Percentiles rank a stretch among this genome's conserved stretches.
Conservation (phyloP, 2,329 filamentous ascomycete species). For the Cladophialophora bantiana region DNA sequence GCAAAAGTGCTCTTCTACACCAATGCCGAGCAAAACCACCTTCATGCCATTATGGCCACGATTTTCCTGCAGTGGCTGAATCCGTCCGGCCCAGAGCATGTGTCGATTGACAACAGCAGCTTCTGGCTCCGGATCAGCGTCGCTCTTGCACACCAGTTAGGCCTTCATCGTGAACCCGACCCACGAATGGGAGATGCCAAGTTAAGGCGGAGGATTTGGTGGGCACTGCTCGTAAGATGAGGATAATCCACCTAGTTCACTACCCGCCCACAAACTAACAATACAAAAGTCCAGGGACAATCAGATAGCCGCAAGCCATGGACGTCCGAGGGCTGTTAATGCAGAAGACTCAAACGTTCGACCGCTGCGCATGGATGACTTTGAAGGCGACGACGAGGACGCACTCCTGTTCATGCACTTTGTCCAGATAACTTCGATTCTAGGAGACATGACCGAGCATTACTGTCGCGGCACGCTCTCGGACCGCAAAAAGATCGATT, state of each 20-base stretch:
- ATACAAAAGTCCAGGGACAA: conserved; percentile 40
- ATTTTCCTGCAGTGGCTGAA: conserved; percentile 38
- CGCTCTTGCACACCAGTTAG: conserved; percentile 54
- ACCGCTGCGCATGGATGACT: conserved; percentile 31
- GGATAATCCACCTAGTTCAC: background rate
- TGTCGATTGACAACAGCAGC: conserved; percentile 53
- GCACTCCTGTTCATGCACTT: conserved; percentile 35
- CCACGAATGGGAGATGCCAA: conserved; percentile 42
- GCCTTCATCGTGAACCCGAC: conserved; percentile 52
- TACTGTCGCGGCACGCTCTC: conserved; percentile 42
- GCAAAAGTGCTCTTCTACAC: conserved; percentile 36
- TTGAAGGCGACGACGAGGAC: conserved; percentile 28
- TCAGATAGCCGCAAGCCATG: conserved; percentile 35
- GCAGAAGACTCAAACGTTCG: conserved; percentile 33
- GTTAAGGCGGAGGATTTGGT: conserved; percentile 52
- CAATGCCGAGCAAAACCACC: conserved; percentile 30
- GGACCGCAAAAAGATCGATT: conserved; percentile 35
- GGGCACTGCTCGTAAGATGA: conserved; percentile 50
- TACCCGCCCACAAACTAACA: background rate
- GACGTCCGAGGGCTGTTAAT: conserved; percentile 34
- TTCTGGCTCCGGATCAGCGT: conserved; percentile 55
- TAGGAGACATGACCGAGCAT: conserved; percentile 35
- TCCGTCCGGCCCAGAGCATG: conserved; percentile 46
- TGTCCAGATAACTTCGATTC: conserved; percentile 34
- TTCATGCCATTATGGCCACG: conserved; percentile 33